A percentile compares a stretch with the other conserved stretches of the same genome.
phyloP scores from a whole-genome alignment of 2,329 filamentous ascomycete species.

The Sarocladium kiliense region DNA sequence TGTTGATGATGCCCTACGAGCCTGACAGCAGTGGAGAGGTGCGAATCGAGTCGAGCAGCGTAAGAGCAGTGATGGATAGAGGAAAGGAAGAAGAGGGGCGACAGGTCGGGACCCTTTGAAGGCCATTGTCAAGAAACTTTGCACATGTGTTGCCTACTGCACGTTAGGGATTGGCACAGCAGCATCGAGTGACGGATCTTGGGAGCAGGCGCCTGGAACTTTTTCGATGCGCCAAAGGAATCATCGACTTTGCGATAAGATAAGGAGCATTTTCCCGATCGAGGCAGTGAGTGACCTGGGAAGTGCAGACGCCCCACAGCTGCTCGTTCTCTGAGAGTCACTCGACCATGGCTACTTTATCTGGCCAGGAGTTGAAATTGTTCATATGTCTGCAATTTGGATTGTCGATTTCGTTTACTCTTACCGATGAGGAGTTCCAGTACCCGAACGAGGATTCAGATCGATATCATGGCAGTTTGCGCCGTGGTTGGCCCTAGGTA shows the following conservation, averaged over 20 bases:
- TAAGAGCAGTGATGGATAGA: background rate
- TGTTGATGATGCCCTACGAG: constrained; percentile 14
- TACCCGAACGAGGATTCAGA: no score
- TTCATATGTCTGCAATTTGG: no score
- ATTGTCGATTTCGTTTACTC: no score
- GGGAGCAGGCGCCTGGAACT: background rate
- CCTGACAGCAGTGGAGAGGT: constrained; percentile 9
- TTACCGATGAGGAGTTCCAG: no score
- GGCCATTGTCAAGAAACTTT: background rate
- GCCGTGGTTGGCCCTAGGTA: no score
- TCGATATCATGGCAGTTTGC: no score
- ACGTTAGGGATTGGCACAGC: background rate
- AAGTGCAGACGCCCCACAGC: no score
- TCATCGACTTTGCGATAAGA: background rate
- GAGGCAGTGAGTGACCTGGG: no score
- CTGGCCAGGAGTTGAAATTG: no score
- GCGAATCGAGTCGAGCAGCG: constrained; percentile 11
- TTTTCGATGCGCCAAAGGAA: background rate
- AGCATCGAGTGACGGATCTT: background rate
- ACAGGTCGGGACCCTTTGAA: background rate
- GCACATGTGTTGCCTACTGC: no score
- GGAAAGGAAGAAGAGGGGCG: background rate
- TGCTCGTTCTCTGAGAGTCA: no score
- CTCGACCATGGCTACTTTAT: no score
- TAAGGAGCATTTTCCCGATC: background rate